Evolutionary conservation across 495 filamentous ascomycete genomes (phyloP), one percentile per base, ranked within the genome.

Genomic region (Hyaloscypha variabilis): DNA sequence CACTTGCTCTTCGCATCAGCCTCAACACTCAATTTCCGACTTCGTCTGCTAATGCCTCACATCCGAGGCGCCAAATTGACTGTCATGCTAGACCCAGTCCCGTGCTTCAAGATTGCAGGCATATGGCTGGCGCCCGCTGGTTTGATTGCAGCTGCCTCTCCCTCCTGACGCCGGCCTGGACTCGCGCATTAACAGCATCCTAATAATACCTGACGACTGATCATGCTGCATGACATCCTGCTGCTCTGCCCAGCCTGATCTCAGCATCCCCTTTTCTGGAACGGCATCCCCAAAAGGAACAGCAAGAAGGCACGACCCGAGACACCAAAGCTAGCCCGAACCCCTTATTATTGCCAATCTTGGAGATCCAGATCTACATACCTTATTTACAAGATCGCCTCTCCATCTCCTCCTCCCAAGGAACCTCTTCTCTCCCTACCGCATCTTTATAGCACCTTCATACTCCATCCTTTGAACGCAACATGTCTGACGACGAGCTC

Each of bases 401-500:
- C 50, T 65, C 24, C 64, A 65, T 34, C 46, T 42, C 65, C 58
- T 60, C 52, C 52, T 62, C 58, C 42, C 54, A 62, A 14, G 39
- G 2, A 14, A 31, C 54, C n/a, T 55, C 60, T 34, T 29, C 21
- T 63, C 63, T 69, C 56, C 49, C 60, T 63, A 60, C 25, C 23
- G 30, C n/a, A n/a, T n/a, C n/a, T n/a, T n/a, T n/a, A n/a, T n/a
- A n/a, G n/a, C n/a, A n/a, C n/a, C n/a, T 77, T 57, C 13, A 82
- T 83, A 79, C 77, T 87, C 51, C 85, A 90, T 75, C 77, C 81
- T 34, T 34, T 8, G 6, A 67, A 86, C 89, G 60, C 77, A 85
- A 73, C 80, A 83, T 85, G 82, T 81, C 89, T 54, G 88, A 91
- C 75, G 79, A 83, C 66, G 89, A 91, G 63, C 78, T 86, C 73